Percentiles rank a stretch among this genome's conserved stretches.
These are phyloP conservation scores for Hsuehochloa calcarea DNA, from an alignment of 176 grass and related monocot species.

Conservation along the genomic window DNA sequence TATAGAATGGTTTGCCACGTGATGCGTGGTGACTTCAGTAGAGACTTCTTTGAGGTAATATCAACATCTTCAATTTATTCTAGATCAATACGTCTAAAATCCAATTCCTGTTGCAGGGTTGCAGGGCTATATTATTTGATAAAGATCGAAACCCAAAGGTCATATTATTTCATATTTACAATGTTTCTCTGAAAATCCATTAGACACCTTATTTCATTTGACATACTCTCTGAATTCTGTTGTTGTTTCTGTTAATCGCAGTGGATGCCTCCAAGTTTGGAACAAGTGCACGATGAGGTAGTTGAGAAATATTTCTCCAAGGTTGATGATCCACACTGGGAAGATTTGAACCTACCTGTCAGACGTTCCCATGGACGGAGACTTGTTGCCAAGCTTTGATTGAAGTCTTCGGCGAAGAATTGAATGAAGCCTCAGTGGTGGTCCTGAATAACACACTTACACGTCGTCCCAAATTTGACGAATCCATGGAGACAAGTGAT, in stretches of 20 bases:
- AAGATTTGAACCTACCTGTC: conserved; percentile 64
- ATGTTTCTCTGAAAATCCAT: neutral
- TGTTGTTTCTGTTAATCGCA: conserved; percentile 41
- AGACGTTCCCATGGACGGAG: conserved; percentile 28
- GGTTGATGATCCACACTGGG: conserved; percentile 69
- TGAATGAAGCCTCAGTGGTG: neutral
- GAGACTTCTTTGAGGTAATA: conserved; percentile 86
- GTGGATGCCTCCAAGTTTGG: conserved; percentile 81
- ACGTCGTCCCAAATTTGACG: neutral
- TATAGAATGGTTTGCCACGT: conserved; percentile 94
- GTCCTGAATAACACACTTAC: neutral
- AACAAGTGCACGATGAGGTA: conserved; percentile 50
- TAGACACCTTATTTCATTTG: neutral
- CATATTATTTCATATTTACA: conserved; percentile 19
- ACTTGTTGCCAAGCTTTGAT: conserved; percentile 69
- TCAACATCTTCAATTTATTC: conserved; percentile 6
- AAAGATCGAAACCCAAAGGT: conserved; percentile 96
- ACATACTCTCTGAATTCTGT: neutral
- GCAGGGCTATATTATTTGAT: conserved; percentile 80
- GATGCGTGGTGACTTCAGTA: conserved; percentile 84
- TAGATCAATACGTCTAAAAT: conserved; percentile 9
- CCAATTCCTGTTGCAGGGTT: conserved; percentile 59
- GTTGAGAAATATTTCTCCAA: conserved; percentile 70
- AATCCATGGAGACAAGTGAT: neutral
- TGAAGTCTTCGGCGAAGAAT: neutral